Evolutionary conservation across 768 basidiomycete species (phyloP).

Genomic region (Strobilomyces echinocephalus): DNA sequence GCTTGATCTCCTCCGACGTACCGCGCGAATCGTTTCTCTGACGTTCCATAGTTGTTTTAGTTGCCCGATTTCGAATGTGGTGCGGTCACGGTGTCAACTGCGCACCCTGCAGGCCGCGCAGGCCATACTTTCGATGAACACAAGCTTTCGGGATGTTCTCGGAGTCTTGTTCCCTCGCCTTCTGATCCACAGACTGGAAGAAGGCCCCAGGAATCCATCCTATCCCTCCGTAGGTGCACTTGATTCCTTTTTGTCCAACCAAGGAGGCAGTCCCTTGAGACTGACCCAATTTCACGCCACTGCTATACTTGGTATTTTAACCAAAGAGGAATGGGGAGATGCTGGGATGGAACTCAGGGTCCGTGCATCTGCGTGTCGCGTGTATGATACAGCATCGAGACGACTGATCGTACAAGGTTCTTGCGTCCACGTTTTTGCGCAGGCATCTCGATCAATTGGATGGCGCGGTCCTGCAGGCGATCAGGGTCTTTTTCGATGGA

Average conservation of each 20-base stretch:
- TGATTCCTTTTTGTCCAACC: constrained; percentile 20
- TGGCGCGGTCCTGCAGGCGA: constrained; percentile 17
- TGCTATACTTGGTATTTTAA: constrained; percentile 37
- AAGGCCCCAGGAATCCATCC: constrained; percentile 32
- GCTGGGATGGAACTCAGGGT: constrained; percentile 30
- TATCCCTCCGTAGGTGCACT: constrained; percentile 12
- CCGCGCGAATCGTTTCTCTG: constrained; percentile 36
- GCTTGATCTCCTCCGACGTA: constrained; percentile 41
- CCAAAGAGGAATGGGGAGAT: constrained; percentile 37
- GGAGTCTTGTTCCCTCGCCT: constrained; percentile 26
- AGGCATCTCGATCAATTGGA: constrained; percentile 29
- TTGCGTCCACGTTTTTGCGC: constrained; percentile 31
- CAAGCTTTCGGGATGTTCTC: constrained; percentile 28
- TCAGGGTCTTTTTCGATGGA: constrained; percentile 17
- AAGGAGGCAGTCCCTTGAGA: constrained; percentile 26
- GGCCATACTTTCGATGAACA: constrained; percentile 20
- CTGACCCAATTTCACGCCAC: constrained; percentile 28
- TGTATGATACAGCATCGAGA: not conserved
- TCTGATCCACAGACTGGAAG: constrained; percentile 38
- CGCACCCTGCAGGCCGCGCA: constrained; percentile 36
- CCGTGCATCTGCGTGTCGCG: constrained; percentile 10
- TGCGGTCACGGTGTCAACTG: constrained; percentile 38
- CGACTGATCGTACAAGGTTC: constrained; percentile 14
- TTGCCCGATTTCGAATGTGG: constrained; percentile 30
- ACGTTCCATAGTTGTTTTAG: constrained; percentile 42